These are phyloP conservation scores for Triangularia verruculosa DNA, from an alignment of 2,329 filamentous ascomycete genomes.

Conservation along the genomic window DNA sequence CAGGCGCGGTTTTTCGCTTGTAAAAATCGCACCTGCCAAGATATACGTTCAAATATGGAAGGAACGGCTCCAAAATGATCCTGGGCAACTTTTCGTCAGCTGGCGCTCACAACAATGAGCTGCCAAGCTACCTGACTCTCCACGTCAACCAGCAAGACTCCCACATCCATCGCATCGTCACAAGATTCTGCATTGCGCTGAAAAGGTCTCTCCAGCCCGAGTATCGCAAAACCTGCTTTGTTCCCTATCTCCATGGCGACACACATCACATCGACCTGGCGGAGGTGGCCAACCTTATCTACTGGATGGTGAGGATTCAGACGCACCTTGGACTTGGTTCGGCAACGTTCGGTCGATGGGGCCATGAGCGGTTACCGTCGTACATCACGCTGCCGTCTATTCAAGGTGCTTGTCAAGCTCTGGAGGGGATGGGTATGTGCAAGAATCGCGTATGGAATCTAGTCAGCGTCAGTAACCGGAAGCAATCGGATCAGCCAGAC, in stretches of 20 bases:
- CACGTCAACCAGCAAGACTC: background rate
- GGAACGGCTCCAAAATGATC: background rate
- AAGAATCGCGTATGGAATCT: constrained; percentile 9
- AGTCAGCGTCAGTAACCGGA: constrained; percentile 3
- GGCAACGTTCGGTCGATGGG: background rate
- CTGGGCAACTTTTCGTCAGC: background rate
- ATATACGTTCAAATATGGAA: background rate
- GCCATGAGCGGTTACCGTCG: background rate
- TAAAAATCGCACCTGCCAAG: background rate
- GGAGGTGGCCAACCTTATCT: background rate
- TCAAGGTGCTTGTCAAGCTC: background rate
- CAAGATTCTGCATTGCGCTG: background rate
- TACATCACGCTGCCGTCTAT: background rate
- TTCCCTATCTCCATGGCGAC: background rate
- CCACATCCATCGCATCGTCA: background rate
- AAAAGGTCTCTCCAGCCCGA: background rate
- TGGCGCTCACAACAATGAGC: background rate
- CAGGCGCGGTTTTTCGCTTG: background rate
- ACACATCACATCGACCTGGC: background rate
- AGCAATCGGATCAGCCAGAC: background rate
- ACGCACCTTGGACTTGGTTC: constrained; percentile 7
- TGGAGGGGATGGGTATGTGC: constrained; percentile 3
- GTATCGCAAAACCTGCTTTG: background rate
- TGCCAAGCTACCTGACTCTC: background rate
- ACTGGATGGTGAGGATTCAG: constrained; percentile 13